Percentiles rank a stretch among this genome's conserved stretches.
Conservation (phyloP, 345 rosid species). For the Toxicodendron radicans region DNA sequence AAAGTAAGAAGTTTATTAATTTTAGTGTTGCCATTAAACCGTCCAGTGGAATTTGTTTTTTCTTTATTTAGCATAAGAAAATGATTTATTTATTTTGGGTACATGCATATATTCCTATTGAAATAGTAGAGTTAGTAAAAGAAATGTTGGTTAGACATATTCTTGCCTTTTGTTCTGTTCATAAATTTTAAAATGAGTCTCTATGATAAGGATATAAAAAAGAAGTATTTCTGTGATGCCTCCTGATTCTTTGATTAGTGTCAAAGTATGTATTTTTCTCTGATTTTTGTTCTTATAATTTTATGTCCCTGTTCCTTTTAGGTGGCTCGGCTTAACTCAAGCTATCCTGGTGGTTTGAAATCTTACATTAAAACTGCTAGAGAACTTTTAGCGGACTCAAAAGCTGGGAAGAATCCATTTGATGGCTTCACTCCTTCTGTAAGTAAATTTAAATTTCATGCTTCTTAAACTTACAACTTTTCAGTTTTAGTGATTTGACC, state of each 20-base stretch:
- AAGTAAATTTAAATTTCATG: conserved; percentile 20
- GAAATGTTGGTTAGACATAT: background rate
- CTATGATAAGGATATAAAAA: too few species aligned
- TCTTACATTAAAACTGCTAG: conserved; percentile 69
- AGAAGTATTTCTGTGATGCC: background rate
- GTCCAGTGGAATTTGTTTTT: background rate
- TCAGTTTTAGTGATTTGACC: background rate
- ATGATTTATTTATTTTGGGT: too few species aligned
- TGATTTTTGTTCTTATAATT: background rate
- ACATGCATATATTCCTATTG: background rate
- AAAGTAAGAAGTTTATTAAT: background rate
- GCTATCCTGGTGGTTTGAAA: conserved; percentile 89
- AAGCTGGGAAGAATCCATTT: conserved; percentile 87
- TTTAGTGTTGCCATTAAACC: background rate
- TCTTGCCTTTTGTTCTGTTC: background rate
- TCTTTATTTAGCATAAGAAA: too few species aligned
- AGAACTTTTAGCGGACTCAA: conserved; percentile 85
- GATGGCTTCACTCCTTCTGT: conserved; percentile 97
- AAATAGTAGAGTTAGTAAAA: too few species aligned
- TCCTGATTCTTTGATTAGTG: background rate
- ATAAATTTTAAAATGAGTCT: too few species aligned
- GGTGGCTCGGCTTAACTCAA: conserved; percentile 72
- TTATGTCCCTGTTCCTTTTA: conserved; percentile 23
- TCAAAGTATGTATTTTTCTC: background rate
- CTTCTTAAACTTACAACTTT: background rate